Percentiles rank a stretch among this genome's conserved stretches.
Conservation (phyloP, 768 basidiomycete genomes). For the Tubosaeta sp. region DNA sequence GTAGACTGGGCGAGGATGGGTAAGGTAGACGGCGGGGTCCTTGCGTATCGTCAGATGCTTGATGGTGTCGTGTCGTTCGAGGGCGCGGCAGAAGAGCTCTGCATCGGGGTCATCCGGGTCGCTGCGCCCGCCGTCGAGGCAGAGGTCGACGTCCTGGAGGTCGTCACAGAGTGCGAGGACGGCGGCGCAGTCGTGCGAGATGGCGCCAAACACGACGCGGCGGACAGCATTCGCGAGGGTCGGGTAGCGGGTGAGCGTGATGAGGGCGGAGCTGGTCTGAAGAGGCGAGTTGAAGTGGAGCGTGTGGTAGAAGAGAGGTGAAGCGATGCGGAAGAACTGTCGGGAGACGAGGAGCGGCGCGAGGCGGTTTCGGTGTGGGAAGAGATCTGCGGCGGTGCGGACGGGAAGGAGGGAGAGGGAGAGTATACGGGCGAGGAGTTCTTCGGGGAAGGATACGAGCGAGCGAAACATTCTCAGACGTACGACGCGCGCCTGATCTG, state of each 20-base stretch:
- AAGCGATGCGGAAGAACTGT: conserved; percentile 51
- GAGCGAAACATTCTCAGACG: conserved; percentile 11
- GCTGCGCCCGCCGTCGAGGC: conserved; percentile 22
- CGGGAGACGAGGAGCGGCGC: conserved; percentile 50
- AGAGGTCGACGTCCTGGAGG: conserved; percentile 39
- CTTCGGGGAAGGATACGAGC: conserved; percentile 36
- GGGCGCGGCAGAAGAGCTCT: conserved; percentile 38
- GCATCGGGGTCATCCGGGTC: conserved; percentile 16
- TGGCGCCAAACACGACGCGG: conserved; percentile 37
- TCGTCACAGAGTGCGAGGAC: conserved; percentile 31
- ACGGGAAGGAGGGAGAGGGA: conserved; percentile 20
- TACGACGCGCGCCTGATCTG: neutral
- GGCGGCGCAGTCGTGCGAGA: conserved; percentile 38
- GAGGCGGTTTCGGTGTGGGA: conserved; percentile 21
- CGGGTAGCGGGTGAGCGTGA: conserved; percentile 36
- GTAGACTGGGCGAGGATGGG: conserved; percentile 42
- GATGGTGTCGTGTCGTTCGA: conserved; percentile 37
- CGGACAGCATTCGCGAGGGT: conserved; percentile 39
- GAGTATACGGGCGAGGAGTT: conserved; percentile 47
- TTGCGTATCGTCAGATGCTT: conserved; percentile 52
- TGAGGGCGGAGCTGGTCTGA: conserved; percentile 37
- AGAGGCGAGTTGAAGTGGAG: conserved; percentile 39
- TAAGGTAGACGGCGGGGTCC: conserved; percentile 48
- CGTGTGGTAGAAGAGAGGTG: conserved; percentile 54
- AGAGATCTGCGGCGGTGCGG: conserved; percentile 24